Evolutionary conservation across 305 asterid species (phyloP).

Genomic region (Striga hermonthica): DNA sequence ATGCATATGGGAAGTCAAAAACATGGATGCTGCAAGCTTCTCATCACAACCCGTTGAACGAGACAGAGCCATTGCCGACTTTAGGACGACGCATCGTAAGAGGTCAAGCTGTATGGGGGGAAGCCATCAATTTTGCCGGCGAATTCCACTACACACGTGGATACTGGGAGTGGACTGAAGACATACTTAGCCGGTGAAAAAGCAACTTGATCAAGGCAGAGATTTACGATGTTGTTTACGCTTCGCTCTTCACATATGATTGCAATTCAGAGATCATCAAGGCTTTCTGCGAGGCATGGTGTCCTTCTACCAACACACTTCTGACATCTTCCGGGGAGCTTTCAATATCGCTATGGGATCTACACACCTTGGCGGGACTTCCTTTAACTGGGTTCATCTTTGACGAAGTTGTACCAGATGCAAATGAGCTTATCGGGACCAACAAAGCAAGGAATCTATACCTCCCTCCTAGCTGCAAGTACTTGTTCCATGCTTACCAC

Average conservation of each 20-base stretch:
- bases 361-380: not conserved
- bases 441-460: not conserved
- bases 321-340: not conserved
- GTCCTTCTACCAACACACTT: not conserved
- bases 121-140: not conserved
- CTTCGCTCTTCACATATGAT: not conserved
- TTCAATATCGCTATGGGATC: not conserved
- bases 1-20: too few relatives aligned
- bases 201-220: not conserved
- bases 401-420: not conserved
- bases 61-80: too few relatives aligned
- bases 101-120: too few relatives aligned
- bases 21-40: too few relatives aligned
- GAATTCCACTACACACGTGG: not conserved
- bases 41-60: too few relatives aligned
- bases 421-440: not conserved
- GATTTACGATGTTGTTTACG: not conserved
- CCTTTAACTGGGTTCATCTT: not conserved
- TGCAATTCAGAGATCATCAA: not conserved
- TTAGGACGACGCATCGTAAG: too few relatives aligned
- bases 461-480: not conserved
- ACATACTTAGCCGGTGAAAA: not conserved
- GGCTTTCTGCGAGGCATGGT: slow-evolving; percentile 3
- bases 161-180: not conserved
- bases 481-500: not conserved